Base-by-base conservation (phyloP, 2,329 filamentous ascomycete genomes). In the Neofusicoccum laricinum region DNA sequence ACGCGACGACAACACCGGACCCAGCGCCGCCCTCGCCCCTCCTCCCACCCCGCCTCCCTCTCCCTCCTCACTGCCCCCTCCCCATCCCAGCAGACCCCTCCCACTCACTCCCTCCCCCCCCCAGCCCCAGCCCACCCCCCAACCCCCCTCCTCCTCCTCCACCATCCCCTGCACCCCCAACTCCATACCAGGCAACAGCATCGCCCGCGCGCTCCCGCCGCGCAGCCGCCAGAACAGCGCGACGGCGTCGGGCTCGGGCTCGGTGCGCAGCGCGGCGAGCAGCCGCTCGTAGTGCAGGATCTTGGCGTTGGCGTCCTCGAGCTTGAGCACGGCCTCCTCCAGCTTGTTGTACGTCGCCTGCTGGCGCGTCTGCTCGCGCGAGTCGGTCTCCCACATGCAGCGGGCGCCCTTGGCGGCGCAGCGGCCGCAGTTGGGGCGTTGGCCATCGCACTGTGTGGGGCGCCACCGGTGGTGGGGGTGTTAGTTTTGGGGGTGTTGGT, bases 381-480 rank as follows among this genome's bases (percentile, higher is more conserved):
- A 46, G 41, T 59, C 55, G 25, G 55, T 59, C 55, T 59, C 55
- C 55, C 55, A 59, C 55, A 59, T 59, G 41, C 55, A 59, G 25
- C 36, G 32, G 15, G 19, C 34, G 40, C 55, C 40, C 14, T 59
- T 59, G 25, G 55, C 55, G 15, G 15, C 17, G 41, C 55, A 59
- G n/a, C 55, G 40, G 17, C 38, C 43, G 30, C 55, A 59, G 15
- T 12, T 30, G 3, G 55, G 55, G 15, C 55, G 55, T 12, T 14
- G 12, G 15, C 55, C 55, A 40, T 59, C 55, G 41, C 55, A 59
- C 55, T 59, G 41, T 59, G 34, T 25, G 10, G 41, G 25, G 19
- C 10, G 30, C 46, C 19, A 36, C 25, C 19, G 55, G 36, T 3
- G 36, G 36, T 14, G 36, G 36, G 36, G 36, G 36, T 17, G 40